Conservation (phyloP, 2,329 filamentous ascomycete genomes). For the Tolypocladium inflatum region DNA sequence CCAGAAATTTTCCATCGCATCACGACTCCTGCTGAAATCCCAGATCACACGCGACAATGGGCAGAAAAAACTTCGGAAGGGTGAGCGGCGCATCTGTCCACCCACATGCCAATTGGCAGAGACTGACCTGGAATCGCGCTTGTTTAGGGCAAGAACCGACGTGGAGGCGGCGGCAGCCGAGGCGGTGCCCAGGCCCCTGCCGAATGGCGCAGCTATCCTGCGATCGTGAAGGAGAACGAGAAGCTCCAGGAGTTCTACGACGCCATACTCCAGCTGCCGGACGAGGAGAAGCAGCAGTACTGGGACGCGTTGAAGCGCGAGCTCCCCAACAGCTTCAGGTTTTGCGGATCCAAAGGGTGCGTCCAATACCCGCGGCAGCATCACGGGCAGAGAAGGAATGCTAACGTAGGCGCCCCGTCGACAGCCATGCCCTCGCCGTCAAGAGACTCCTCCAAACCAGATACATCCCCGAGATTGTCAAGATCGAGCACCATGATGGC, state of each 20-base stretch:
- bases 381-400: neutral
- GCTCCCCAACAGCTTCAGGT: conserved; percentile 93
- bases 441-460: conserved; percentile 78
- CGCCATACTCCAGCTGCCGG: conserved; percentile 61
- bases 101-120: neutral
- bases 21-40: neutral
- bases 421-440: conserved; percentile 81
- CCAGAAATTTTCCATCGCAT: neutral
- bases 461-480: conserved; percentile 84
- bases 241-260: conserved; percentile 85
- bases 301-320: conserved; percentile 78
- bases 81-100: conserved; percentile 11
- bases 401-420: conserved; percentile 7
- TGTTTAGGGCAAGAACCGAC: conserved; percentile 24
- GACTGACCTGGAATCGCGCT: conserved; percentile 8
- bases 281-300: conserved; percentile 70
- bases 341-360: conserved; percentile 88
- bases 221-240: conserved; percentile 67
- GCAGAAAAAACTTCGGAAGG: conserved; percentile 23
- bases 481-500: conserved; percentile 75
- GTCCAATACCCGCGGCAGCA: conserved; percentile 4
- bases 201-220: conserved; percentile 25
- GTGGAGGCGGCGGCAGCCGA: conserved; percentile 24
- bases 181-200: conserved; percentile 13
- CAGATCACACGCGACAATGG: neutral